These are phyloP conservation scores for Ceriops zippeliana DNA, from an alignment of 345 rosid genomes.

Conservation along the genomic window DNA sequence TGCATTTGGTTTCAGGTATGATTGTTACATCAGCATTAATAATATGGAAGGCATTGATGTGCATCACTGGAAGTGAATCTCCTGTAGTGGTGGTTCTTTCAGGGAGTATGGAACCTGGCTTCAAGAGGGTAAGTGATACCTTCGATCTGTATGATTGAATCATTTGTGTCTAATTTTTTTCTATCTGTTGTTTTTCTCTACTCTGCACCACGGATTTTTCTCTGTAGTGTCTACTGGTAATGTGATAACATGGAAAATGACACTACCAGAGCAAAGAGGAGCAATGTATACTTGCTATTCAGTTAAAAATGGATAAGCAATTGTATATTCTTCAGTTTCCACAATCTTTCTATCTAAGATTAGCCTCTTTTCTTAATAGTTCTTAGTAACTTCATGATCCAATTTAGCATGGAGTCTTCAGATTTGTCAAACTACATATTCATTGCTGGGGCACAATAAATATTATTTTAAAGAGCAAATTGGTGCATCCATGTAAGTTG, in stretches of 20 bases:
- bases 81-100: slow-evolving; percentile 99
- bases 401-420: too few relatives aligned
- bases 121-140: slow-evolving; percentile 63
- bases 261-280: neutral
- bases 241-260: neutral
- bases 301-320: neutral
- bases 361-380: too few relatives aligned
- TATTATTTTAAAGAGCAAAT: too few relatives aligned
- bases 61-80: slow-evolving; percentile 95
- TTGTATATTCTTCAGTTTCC: too few relatives aligned
- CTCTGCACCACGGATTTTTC: neutral
- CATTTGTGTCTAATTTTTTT: neutral
- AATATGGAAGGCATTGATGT: slow-evolving; percentile 95
- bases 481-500: too few relatives aligned
- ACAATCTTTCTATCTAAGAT: too few relatives aligned
- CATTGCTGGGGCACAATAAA: too few relatives aligned
- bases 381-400: too few relatives aligned
- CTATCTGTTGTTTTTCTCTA: neutral
- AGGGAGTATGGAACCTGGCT: slow-evolving; percentile 99
- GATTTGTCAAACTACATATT: too few relatives aligned
- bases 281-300: neutral
- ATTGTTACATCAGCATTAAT: slow-evolving; percentile 92
- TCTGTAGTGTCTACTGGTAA: neutral
- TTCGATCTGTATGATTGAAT: neutral
- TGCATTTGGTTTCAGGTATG: slow-evolving; percentile 55